Evolutionary conservation across 148 eudicot species (phyloP), one percentile per base, ranked within the genome.

Genomic region (Camellia lanceoleosa): DNA sequence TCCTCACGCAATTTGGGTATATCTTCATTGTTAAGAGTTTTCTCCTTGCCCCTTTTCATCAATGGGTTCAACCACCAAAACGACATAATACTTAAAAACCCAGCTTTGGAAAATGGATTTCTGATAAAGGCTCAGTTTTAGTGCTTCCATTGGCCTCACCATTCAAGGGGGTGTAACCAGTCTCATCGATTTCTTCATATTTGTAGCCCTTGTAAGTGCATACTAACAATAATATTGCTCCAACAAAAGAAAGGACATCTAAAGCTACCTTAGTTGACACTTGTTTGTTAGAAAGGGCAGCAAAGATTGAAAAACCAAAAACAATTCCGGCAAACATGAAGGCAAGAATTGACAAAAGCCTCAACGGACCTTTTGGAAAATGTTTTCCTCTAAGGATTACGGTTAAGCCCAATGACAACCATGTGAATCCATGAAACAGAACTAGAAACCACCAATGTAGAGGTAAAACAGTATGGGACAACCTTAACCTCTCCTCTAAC

Each of bases 41-140:
- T 92, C 80, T 85, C 82, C 77, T 81, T 89, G n/a, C 99, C 99
- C 68, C 30, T 74, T 87, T 82, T 95, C 97, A 95, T 92, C 83
- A 95, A 79, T 43, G 93, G 80, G 49, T 95, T 87, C 82, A 95
- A 70, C 99, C 99, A 95, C 97, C 91, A 89, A 80, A 93, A 93
- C 2, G 97, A 86, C 86, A 89, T 76, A 76, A 82, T 84, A 84
- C 88, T 89, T 8, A 88, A 70, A 61, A 86, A 84, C 38, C 92
- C 86, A 5, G 98, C 91, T 71, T 78, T 80, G 49, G 89, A 83
- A 86, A 95, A 90, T 71, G 83, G 80, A 65, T 94, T 86, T 77
- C 85, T 83, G 46, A 78, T 51, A 55, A 20, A 76, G 86, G 46
- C 74, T 80, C 79, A 59, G 56, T 56, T 83, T 84, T 90, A 23